Evolutionary conservation across 805 yeast species (phyloP).

Genomic region (Wickerhamomyces ciferrii): DNA sequence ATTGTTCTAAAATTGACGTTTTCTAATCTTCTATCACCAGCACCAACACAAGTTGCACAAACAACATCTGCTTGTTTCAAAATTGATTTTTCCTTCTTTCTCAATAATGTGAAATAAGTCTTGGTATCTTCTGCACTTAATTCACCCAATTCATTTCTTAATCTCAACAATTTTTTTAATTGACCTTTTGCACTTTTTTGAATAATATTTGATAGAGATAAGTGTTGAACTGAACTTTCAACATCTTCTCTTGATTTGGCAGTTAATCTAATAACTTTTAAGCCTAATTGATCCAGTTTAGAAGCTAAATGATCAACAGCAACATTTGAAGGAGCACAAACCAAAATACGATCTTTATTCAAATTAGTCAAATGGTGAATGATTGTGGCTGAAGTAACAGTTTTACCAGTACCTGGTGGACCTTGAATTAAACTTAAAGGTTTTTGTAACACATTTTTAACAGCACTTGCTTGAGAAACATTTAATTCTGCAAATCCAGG

Average conservation of each 20-base stretch:
- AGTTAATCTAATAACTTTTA: slow-evolving; percentile 71
- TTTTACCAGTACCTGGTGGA: slow-evolving; percentile 96
- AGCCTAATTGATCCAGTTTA: slow-evolving; percentile 63
- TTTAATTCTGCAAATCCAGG: slow-evolving; percentile 69
- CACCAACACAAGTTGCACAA: slow-evolving; percentile 90
- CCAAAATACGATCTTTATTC: slow-evolving; percentile 63
- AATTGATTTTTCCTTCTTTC: slow-evolving; percentile 42
- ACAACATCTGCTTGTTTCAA: slow-evolving; percentile 66
- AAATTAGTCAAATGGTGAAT: slow-evolving; percentile 67
- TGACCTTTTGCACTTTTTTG: slow-evolving; percentile 43
- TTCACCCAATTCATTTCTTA: slow-evolving; percentile 67
- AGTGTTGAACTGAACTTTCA: slow-evolving; percentile 53
- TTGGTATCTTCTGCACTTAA: slow-evolving; percentile 49
- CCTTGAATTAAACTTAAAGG: slow-evolving; percentile 88
- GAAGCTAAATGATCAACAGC: slow-evolving; percentile 89
- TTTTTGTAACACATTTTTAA: slow-evolving; percentile 56
- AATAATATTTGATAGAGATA: slow-evolving; percentile 54
- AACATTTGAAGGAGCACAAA: slow-evolving; percentile 93
- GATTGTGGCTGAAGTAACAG: slow-evolving; percentile 88
- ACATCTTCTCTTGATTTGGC: slow-evolving; percentile 81
- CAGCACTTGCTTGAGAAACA: slow-evolving; percentile 75
- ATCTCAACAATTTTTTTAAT: slow-evolving; percentile 49
- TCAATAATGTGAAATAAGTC: slow-evolving; percentile 34
- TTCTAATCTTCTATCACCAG: slow-evolving; percentile 67
- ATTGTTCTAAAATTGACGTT: slow-evolving; percentile 65